phyloP scores from a whole-genome alignment of 2,329 filamentous ascomycete species.

The Pseudogymnoascus sp. region DNA sequence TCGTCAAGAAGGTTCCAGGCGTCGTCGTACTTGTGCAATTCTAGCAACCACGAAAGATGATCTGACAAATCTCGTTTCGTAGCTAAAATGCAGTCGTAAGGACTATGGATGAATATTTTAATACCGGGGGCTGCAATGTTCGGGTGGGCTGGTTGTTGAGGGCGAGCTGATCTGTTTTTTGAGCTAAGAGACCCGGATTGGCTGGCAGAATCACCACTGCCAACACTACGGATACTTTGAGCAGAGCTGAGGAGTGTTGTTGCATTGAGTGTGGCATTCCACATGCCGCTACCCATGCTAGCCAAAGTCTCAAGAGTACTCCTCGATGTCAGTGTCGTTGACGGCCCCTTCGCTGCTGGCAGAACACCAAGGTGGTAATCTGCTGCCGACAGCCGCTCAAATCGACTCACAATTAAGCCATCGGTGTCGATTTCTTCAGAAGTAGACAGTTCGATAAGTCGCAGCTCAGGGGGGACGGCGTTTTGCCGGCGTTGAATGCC shows the following conservation, averaged over 20 bases:
- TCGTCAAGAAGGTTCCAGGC: slow-evolving; percentile 87
- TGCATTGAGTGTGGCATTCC: slow-evolving; percentile 86
- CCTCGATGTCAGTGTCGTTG: slow-evolving; percentile 51
- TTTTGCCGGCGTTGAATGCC: slow-evolving; percentile 66
- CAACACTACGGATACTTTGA: slow-evolving; percentile 61
- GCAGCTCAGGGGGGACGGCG: slow-evolving; percentile 77
- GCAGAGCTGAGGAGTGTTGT: slow-evolving; percentile 79
- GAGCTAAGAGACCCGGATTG: slow-evolving; percentile 39
- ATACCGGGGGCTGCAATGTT: slow-evolving; percentile 42
- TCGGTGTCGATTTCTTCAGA: slow-evolving; percentile 81
- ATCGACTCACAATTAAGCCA: slow-evolving; percentile 75
- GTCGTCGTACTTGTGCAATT: slow-evolving; percentile 70
- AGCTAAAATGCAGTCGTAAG: slow-evolving; percentile 91
- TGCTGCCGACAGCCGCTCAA: slow-evolving; percentile 73
- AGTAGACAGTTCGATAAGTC: slow-evolving; percentile 80
- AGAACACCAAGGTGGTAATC: slow-evolving; percentile 88
- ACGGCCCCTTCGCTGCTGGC: slow-evolving; percentile 63
- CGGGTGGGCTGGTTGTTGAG: slow-evolving; percentile 20
- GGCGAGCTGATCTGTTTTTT: slow-evolving; percentile 27
- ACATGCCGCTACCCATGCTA: slow-evolving; percentile 65
- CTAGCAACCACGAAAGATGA: slow-evolving; percentile 77
- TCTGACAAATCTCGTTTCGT: slow-evolving; percentile 81
- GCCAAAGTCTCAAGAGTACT: slow-evolving; percentile 72
- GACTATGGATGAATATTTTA: slow-evolving; percentile 92
- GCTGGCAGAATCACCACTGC: slow-evolving; percentile 46